Evolutionary conservation across 2,329 filamentous ascomycete genomes (phyloP), one percentile per base, ranked within the genome.

Genomic region (Talaromyces sp.): DNA sequence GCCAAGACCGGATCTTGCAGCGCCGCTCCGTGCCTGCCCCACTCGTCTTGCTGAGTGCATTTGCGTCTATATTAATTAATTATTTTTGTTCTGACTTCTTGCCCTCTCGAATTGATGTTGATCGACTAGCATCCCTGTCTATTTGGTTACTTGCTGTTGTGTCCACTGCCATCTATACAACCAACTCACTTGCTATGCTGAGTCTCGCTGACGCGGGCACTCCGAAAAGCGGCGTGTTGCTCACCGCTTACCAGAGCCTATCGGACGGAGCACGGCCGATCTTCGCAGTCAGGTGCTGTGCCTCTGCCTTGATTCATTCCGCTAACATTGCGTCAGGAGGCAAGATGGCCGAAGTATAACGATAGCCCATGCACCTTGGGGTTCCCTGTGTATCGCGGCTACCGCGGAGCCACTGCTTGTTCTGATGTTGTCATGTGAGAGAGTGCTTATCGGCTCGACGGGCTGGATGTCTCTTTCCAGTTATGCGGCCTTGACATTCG

Each of bases 1-100:
- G n/a, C 21, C 43, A 38, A n/a, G 35, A 17, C 35, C 1, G 49
- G 29, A 65, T 73, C 71, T 54, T 72, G 68, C 7, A 58, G 29
- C 6, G 64, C 66, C 9, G 71, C 66, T 58, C 65, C 60, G 1
- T 69, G 2, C 17, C 35, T 17, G 35, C 35, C 35, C 35, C 35
- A 38, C 35, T 38, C 6, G 17, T 38, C 14, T 17, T 38, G 35
- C 14, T n/a, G 35, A 6, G 6, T 38, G 14, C 35, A 38, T 38
- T n/a, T n/a, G 35, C 35, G 2, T 38, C 6, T n/a, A n/a, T n/a
- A n/a, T n/a, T n/a, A n/a, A n/a, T n/a, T n/a, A n/a, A n/a, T 27
- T 6, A 27, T 27, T 7, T n/a, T 17, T 38, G 14, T 14, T n/a
- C 17, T 7, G 17, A n/a, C 35, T 8, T 38, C 5, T 7, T 38